These are phyloP conservation scores for Xylaria curta DNA, from an alignment of 495 filamentous ascomycete genomes.

Conservation along the genomic window DNA sequence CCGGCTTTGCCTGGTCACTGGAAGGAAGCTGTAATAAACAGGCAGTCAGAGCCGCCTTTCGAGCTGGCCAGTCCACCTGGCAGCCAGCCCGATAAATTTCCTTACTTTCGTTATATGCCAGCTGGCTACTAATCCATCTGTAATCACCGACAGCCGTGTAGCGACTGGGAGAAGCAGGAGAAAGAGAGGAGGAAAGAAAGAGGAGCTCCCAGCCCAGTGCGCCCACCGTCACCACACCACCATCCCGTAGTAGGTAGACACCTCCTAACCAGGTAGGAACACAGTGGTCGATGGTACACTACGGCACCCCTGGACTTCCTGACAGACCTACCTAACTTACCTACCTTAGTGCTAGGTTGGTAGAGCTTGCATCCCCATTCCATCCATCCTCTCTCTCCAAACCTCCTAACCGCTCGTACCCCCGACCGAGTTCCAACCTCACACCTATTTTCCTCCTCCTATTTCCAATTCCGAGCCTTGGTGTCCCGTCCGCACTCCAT, in stretches of 20 bases:
- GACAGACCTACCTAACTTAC: not conserved
- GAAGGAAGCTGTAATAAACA: not conserved
- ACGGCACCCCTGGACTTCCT: not conserved
- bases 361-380: conserved; percentile 26
- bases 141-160: not conserved
- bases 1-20: not conserved
- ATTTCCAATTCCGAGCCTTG: conserved; percentile 39
- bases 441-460: conserved; percentile 39
- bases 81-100: not conserved
- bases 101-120: not conserved
- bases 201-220: not conserved
- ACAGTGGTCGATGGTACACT: not conserved
- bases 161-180: not conserved
- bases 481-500: conserved; percentile 33
- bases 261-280: not conserved
- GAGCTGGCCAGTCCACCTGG: not conserved
- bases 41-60: not conserved
- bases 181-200: not conserved
- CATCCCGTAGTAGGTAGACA: not conserved
- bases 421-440: conserved; percentile 44
- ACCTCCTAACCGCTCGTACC: conserved; percentile 41
- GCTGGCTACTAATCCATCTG: not conserved
- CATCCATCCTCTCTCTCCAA: conserved; percentile 24
- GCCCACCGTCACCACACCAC: not conserved
- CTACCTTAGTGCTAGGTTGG: conserved; percentile 5